Evolutionary conservation across 1,284 basidiomycete species (phyloP).

Genomic region (Trametes polyzona): DNA sequence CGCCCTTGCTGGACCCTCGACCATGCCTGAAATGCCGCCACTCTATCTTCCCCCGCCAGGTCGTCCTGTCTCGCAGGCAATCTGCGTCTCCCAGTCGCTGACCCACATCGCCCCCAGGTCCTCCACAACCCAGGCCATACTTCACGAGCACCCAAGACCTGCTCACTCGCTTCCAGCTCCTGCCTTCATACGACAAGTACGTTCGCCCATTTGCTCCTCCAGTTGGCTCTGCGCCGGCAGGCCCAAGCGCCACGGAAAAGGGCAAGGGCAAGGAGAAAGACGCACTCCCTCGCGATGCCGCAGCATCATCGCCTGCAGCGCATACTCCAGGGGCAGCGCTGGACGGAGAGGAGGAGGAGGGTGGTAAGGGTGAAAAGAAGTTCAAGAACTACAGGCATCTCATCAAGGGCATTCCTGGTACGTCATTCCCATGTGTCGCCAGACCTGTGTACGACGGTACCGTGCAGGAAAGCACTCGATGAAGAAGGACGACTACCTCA

Average conservation of each 20-base stretch:
- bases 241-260: conserved; percentile 47
- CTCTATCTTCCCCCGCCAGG: conserved; percentile 41
- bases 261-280: conserved; percentile 68
- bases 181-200: conserved; percentile 75
- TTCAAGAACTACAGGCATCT: conserved; percentile 81
- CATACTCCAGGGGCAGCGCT: conserved; percentile 45
- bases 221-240: conserved; percentile 29
- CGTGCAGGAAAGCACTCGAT: conserved; percentile 73
- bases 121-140: conserved; percentile 49
- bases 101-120: conserved; percentile 38
- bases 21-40: conserved; percentile 28
- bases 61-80: conserved; percentile 19
- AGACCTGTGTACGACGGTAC: conserved; percentile 1
- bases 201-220: conserved; percentile 54
- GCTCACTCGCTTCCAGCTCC: conserved; percentile 66
- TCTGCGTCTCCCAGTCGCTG: conserved; percentile 18
- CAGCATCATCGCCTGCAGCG: conserved; percentile 35
- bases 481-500: conserved; percentile 79
- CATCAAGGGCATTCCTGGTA: conserved; percentile 76
- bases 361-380: conserved; percentile 66
- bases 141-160: conserved; percentile 77
- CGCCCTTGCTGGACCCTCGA: conserved; percentile 41
- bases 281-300: conserved; percentile 33
- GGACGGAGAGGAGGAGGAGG: conserved; percentile 58
- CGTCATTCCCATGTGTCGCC: conserved; percentile 33